Evolutionary conservation across 1,284 basidiomycete genomes (phyloP), one percentile per base, ranked within the genome.

Genomic region (Rhizopogon parksii): DNA sequence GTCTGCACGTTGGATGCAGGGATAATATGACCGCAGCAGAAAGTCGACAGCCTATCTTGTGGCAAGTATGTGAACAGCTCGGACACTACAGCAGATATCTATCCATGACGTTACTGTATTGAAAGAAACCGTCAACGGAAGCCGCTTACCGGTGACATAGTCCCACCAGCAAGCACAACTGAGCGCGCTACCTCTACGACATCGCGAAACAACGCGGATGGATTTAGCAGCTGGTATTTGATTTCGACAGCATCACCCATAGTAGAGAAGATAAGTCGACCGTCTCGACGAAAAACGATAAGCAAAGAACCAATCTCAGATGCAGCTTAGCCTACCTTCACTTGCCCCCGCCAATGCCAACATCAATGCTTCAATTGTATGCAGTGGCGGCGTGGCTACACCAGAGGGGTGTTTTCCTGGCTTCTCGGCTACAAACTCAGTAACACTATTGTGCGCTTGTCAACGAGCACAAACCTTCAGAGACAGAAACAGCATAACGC

Each of bases 201-300:
- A 32, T 91, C 86, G 48, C 77, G 74, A 66, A 99, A 99, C 52
- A 85, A 78, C 14, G 92, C 88, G 1, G 91, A 81, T 0, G 95
- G 95, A 61, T 99, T 96, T n/a, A 99, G 79, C 34, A 95, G 82
- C 57, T 97, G 89, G 63, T 97, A 99, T 60, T 90, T 93, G 50
- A 98, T 73, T 53, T 85, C 82, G 0, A 89, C 73, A 1, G 73
- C 72, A 17, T 61, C 56, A 7, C 64, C 67, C 0, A 63, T 58
- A 4, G 79, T 54, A 12, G 77, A 71, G 24, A 89, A 66, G 3
- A 77, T 80, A 7, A 88, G 68, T 24, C 85, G 77, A 0, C 85
- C 85, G 56, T 89, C 85, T 88, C 21, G 6, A 51, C 17, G 11
- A 50, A 50, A 8, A 40, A 17, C 17, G 17, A 38, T 45, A 40